Evolutionary conservation across 768 basidiomycete species (phyloP).

Genomic region (Leccinum uliginosum): DNA sequence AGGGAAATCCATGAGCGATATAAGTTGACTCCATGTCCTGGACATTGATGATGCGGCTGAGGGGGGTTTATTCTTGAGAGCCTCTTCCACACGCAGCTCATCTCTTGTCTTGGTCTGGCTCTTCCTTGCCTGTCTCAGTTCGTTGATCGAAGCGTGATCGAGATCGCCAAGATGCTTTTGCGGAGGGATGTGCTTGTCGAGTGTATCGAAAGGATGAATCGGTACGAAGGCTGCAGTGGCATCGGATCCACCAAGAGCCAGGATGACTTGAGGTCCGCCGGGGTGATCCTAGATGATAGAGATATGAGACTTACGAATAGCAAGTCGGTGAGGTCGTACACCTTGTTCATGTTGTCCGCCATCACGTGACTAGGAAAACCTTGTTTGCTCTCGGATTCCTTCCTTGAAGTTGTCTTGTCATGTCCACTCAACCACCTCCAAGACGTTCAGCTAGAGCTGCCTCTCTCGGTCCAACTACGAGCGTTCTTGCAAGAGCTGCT

Average conservation of each 20-base stretch:
- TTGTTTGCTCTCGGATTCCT: too few relatives aligned
- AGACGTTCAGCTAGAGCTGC: slow-evolving; percentile 52
- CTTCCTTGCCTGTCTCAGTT: slow-evolving; percentile 34
- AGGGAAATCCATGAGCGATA: background rate
- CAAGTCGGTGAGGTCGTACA: slow-evolving; percentile 87
- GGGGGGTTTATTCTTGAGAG: slow-evolving; percentile 55
- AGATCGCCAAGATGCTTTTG: slow-evolving; percentile 74
- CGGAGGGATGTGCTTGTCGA: slow-evolving; percentile 63
- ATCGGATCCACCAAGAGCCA: slow-evolving; percentile 82
- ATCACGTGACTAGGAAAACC: slow-evolving; percentile 14
- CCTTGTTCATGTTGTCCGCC: slow-evolving; percentile 51
- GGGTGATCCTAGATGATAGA: slow-evolving; percentile 61
- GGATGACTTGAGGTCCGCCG: slow-evolving; percentile 77
- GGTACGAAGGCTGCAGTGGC: slow-evolving; percentile 75
- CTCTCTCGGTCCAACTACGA: slow-evolving; percentile 38
- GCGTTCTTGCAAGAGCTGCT: slow-evolving; percentile 25
- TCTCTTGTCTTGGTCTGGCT: slow-evolving; percentile 59
- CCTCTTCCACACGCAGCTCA: slow-evolving; percentile 62
- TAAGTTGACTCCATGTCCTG: slow-evolving; percentile 64
- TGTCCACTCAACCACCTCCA: slow-evolving; percentile 34
- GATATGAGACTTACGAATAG: slow-evolving; percentile 43
- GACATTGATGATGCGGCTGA: slow-evolving; percentile 67
- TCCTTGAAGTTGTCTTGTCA: slow-evolving; percentile 2
- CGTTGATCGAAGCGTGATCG: slow-evolving; percentile 39
- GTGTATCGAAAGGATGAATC: slow-evolving; percentile 81